Conservation (phyloP, 352 stramenopile genomes). For the Globisporangium alternatum region DNA sequence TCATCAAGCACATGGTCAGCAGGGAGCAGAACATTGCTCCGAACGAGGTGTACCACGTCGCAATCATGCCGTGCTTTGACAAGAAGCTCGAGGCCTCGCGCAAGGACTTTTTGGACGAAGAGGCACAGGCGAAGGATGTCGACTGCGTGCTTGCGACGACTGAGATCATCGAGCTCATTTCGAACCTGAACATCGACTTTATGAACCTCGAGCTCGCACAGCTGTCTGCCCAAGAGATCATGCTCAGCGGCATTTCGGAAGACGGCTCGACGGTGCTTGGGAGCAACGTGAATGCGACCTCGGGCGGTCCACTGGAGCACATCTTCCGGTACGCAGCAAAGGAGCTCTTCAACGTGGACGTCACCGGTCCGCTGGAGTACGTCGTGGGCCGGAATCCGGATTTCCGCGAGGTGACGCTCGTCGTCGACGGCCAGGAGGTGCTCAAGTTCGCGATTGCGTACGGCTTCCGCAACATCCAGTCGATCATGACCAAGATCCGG, state of each 20-base stretch:
- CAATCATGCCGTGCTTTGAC: conserved; percentile 98
- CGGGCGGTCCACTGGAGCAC: conserved; percentile 90
- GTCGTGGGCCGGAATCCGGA: conserved; percentile 87
- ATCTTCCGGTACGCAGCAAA: conserved; percentile 90
- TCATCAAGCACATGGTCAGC: conserved; percentile 77
- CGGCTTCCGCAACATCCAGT: conserved; percentile 97
- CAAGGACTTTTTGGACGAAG: conserved; percentile 80
- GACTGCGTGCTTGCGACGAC: conserved; percentile 93
- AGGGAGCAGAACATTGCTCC: conserved; percentile 47
- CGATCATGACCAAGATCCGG: conserved; percentile 92
- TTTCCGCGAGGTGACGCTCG: conserved; percentile 78
- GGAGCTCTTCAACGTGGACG: conserved; percentile 86
- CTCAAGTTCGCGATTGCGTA: conserved; percentile 94
- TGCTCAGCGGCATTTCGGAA: conserved; percentile 65
- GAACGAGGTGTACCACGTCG: conserved; percentile 91
- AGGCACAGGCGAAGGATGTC: conserved; percentile 81
- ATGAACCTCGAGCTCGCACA: conserved; percentile 52
- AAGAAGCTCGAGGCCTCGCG: conserved; percentile 98
- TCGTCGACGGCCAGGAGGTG: conserved; percentile 73
- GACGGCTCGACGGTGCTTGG: conserved; percentile 56
- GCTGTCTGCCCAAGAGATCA: conserved; percentile 58
- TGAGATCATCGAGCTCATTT: conserved; percentile 76
- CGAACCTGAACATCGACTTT: conserved; percentile 62
- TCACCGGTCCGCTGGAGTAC: conserved; percentile 83
- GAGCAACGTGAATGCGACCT: conserved; percentile 62